Evolutionary conservation across 2,329 filamentous ascomycete genomes (phyloP).

Genomic region (Lizonia empirigonia): DNA sequence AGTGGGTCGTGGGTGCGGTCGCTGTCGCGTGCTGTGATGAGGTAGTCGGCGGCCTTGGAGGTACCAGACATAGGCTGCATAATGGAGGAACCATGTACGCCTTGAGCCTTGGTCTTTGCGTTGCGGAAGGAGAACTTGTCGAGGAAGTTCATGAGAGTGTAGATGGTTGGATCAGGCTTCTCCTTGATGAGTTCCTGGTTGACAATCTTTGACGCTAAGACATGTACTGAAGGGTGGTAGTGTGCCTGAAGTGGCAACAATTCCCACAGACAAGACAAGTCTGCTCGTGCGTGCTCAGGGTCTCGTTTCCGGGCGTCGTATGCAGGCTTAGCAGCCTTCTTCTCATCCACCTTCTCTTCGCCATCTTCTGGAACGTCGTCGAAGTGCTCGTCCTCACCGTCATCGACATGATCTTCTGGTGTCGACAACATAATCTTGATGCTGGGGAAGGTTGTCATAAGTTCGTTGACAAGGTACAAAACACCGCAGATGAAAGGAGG

Average conservation of each 20-base stretch:
- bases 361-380: constrained; percentile 64
- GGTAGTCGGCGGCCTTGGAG: constrained; percentile 63
- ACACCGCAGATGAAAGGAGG: constrained; percentile 91
- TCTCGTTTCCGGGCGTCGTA: constrained; percentile 93
- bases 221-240: constrained; percentile 89
- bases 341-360: constrained; percentile 31
- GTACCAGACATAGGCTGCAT: constrained; percentile 88
- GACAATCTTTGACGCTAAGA: constrained; percentile 78
- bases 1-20: constrained; percentile 67
- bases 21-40: constrained; percentile 65
- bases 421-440: constrained; percentile 71
- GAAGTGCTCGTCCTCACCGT: constrained; percentile 74
- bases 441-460: constrained; percentile 79
- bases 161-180: constrained; percentile 88
- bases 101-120: constrained; percentile 68
- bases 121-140: constrained; percentile 99
- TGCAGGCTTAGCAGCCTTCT: constrained; percentile 21
- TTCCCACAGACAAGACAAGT: constrained; percentile 92
- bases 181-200: constrained; percentile 72
- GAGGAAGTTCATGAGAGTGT: constrained; percentile 92
- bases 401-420: constrained; percentile 78
- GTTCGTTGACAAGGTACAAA: constrained; percentile 84
- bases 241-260: constrained; percentile 78
- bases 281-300: constrained; percentile 90
- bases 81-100: constrained; percentile 80